A percentile compares a stretch with the other conserved stretches of the same genome.
phyloP scores from a whole-genome alignment of 495 filamentous ascomycete genomes.

The Tuber microsphaerosporum region DNA sequence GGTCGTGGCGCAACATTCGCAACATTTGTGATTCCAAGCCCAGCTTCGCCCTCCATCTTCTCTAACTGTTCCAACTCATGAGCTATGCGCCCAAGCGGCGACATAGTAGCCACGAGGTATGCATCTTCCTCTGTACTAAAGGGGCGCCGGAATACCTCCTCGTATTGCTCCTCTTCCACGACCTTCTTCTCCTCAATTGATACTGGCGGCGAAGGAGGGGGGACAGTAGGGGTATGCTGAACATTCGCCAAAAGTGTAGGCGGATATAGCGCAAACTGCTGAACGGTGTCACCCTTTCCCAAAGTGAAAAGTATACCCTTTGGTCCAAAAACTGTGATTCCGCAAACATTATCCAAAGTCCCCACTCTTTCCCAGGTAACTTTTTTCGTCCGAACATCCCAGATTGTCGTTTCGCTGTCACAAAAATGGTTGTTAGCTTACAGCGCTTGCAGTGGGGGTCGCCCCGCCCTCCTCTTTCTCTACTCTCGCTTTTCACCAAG shows the following conservation, averaged over 20 bases:
- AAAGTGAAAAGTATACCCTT: slow-evolving; percentile 89
- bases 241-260: slow-evolving; percentile 73
- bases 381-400: slow-evolving; percentile 96
- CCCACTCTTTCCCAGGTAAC: slow-evolving; percentile 82
- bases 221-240: slow-evolving; percentile 67
- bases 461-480: not conserved
- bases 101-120: slow-evolving; percentile 50
- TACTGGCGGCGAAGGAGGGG: slow-evolving; percentile 70
- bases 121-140: slow-evolving; percentile 48
- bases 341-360: slow-evolving; percentile 71
- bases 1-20: slow-evolving; percentile 40
- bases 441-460: slow-evolving; percentile 14
- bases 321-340: slow-evolving; percentile 79
- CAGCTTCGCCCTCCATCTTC: slow-evolving; percentile 47
- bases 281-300: slow-evolving; percentile 76
- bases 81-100: slow-evolving; percentile 59
- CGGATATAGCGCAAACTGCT: slow-evolving; percentile 88
- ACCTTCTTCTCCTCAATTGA: slow-evolving; percentile 60
- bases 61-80: slow-evolving; percentile 54
- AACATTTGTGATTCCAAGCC: slow-evolving; percentile 44
- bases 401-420: slow-evolving; percentile 76
- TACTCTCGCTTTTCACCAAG: not conserved
- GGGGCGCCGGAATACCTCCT: slow-evolving; percentile 51
- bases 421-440: slow-evolving; percentile 44
- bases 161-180: slow-evolving; percentile 48